Conservation (phyloP, 257 asterid species). For the Plantago ovata region DNA sequence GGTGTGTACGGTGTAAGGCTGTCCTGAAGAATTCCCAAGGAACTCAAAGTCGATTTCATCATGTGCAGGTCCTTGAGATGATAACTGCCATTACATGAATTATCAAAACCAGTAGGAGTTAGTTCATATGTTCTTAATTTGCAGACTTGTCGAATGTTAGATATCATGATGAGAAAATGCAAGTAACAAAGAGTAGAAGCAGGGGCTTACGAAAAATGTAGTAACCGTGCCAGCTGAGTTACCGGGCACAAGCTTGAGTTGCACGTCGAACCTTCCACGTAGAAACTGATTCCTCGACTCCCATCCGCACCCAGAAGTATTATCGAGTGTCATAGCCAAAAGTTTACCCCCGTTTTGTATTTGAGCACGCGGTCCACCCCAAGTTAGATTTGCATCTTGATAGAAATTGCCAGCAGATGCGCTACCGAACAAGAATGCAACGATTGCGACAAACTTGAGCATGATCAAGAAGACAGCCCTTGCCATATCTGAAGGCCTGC, state of each 20-base stretch:
- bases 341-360: slow-evolving; percentile 35
- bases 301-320: slow-evolving; percentile 57
- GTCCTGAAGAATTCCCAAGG: too few species aligned
- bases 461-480: background rate
- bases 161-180: too few species aligned
- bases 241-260: slow-evolving; percentile 52
- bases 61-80: slow-evolving; percentile 42
- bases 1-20: too few species aligned
- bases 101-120: too few species aligned
- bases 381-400: slow-evolving; percentile 35
- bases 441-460: slow-evolving; percentile 16
- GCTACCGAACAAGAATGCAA: slow-evolving; percentile 32
- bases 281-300: slow-evolving; percentile 40
- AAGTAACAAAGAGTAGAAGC: background rate
- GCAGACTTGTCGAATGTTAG: background rate
- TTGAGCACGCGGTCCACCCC: slow-evolving; percentile 51
- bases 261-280: slow-evolving; percentile 47
- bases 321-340: slow-evolving; percentile 49
- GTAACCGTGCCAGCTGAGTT: slow-evolving; percentile 78
- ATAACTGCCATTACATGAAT: slow-evolving; percentile 24
- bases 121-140: background rate
- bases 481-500: too few species aligned
- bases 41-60: slow-evolving; percentile 17
- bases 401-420: slow-evolving; percentile 54
- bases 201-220: slow-evolving; percentile 46